Evolutionary conservation across 2,329 filamentous ascomycete species (phyloP).

Genomic region (Periconia sp.): DNA sequence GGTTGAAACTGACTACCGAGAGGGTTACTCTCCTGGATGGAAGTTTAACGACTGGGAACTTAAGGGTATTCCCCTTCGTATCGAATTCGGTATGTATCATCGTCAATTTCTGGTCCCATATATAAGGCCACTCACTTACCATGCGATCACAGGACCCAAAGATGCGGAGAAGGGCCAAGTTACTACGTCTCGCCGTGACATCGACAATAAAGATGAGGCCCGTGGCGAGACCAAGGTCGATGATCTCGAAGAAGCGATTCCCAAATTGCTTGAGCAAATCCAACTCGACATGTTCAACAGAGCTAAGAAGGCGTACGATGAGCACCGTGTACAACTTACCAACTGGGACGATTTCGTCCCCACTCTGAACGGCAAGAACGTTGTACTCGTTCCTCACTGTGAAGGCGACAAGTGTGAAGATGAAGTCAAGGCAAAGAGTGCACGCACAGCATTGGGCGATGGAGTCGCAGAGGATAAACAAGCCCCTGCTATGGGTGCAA

Average conservation of each 20-base stretch:
- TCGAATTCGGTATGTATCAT: constrained; percentile 72
- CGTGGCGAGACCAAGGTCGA: constrained; percentile 69
- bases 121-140: neutral
- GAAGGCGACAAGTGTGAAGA: constrained; percentile 84
- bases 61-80: constrained; percentile 87
- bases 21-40: constrained; percentile 88
- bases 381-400: constrained; percentile 90
- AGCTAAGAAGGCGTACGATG: constrained; percentile 75
- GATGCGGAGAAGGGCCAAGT: constrained; percentile 85
- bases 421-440: constrained; percentile 89
- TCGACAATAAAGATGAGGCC: constrained; percentile 66
- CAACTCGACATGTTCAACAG: constrained; percentile 78
- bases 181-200: constrained; percentile 84
- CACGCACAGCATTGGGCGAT: constrained; percentile 67
- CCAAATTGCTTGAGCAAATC: constrained; percentile 83
- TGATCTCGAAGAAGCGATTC: constrained; percentile 72
- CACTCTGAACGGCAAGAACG: constrained; percentile 86
- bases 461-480: constrained; percentile 74
- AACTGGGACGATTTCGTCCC: constrained; percentile 92
- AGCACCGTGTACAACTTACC: constrained; percentile 78
- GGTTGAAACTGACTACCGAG: constrained; percentile 78
- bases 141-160: constrained; percentile 59
- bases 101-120: neutral
- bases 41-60: constrained; percentile 99
- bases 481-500: constrained; percentile 74